Evolutionary conservation across 1,284 basidiomycete species (phyloP), one percentile per base, ranked within the genome.

Genomic region (Ceratobasidium sp.): DNA sequence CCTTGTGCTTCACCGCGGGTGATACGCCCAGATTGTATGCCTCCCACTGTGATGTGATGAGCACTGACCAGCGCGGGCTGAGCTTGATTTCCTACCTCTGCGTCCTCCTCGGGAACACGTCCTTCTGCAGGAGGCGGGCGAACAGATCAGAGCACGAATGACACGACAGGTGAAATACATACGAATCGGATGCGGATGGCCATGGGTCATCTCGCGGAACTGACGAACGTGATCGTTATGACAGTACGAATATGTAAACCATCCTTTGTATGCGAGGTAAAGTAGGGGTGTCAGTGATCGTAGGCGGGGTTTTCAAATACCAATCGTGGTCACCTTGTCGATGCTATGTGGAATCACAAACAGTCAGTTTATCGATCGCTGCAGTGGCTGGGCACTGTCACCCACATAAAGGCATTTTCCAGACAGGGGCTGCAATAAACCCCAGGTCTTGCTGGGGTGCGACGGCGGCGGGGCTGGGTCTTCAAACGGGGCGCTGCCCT

Each of bases 201-300:
- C 77, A 77, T 84, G 85, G 71, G 82, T 77, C 74, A 86, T 84
- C 83, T 94, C 93, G 80, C 91, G 91, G 84, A 97, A 97, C 83
- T 97, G 95, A 74, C 94, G 89, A 76, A 95, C 92, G 83, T 94
- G 89, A 75, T 89, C 87, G 83, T 93, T 92, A 83, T 96, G 95
- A 84, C 95, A 97, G 83, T 97, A 97, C 75, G 93, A 91, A 83
- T 97, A 98, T 53, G 95, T 98, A 84, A 97, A 98, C 96, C 96
- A 98, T 49, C 90, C 81, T 75, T 84, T 71, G 71, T 73, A 51
- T 49, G 53, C 34, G 31, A 37, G 16, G 37, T 24, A 59, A 41
- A 48, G 37, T 49, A 65, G 65, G 74, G 59, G 51, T 41, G 69
- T 63, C 61, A 64, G 58, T 63, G 43, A 73, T 64, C 29, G 24